phyloP scores from a whole-genome alignment of 1,284 basidiomycete genomes.

The Mycena citricolor region DNA sequence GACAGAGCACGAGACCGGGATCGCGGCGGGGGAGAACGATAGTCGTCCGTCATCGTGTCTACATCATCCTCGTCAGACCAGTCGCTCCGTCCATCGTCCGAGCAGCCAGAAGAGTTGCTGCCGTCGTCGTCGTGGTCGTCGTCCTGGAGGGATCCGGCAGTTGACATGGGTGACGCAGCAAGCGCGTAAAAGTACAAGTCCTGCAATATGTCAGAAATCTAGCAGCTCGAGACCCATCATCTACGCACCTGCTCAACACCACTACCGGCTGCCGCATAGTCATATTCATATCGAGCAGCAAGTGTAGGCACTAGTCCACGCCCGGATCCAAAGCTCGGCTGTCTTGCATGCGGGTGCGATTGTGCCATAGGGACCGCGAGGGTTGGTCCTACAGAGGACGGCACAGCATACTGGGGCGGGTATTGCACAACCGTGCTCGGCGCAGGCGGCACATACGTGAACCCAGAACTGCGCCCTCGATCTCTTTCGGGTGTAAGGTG shows the following conservation, averaged over 20 bases:
- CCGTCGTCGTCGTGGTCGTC: slow-evolving; percentile 5
- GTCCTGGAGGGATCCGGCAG: background rate
- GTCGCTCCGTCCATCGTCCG: background rate
- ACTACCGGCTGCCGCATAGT: slow-evolving; percentile 39
- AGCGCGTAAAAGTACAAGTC: slow-evolving; percentile 75
- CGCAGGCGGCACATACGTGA: slow-evolving; percentile 18
- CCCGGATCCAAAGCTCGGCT: too few species aligned
- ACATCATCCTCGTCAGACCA: background rate
- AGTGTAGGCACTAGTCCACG: too few species aligned
- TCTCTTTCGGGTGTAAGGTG: too few species aligned
- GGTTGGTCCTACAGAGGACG: slow-evolving; percentile 3
- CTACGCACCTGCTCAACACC: slow-evolving; percentile 51
- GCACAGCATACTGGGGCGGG: slow-evolving; percentile 1
- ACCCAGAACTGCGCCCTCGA: too few species aligned
- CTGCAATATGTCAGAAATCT: slow-evolving; percentile 36
- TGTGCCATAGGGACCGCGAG: too few species aligned
- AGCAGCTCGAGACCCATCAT: slow-evolving; percentile 7
- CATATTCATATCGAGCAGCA: slow-evolving; percentile 18
- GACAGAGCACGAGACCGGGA: slow-evolving; percentile 1
- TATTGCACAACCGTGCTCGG: slow-evolving; percentile 21
- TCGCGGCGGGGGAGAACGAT: background rate
- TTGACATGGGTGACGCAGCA: slow-evolving; percentile 56
- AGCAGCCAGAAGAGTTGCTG: background rate
- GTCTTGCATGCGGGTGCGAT: too few species aligned
- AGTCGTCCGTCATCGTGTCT: background rate